Evolutionary conservation across 805 yeast species (phyloP), one percentile per base, ranked within the genome.

Genomic region (Candida piceae): DNA sequence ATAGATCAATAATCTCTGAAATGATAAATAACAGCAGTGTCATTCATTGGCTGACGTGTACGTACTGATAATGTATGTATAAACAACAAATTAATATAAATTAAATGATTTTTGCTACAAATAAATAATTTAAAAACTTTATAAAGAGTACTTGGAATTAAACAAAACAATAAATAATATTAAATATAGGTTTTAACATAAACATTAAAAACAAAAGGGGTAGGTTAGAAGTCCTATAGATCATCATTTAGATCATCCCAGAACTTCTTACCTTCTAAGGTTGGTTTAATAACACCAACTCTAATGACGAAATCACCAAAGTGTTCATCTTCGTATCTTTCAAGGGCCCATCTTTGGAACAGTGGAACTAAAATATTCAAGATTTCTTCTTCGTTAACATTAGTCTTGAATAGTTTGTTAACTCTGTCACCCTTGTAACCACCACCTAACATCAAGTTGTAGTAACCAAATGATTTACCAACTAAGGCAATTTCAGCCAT

Each of bases 361-460:
- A 90, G 64, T 21, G 96, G 95, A 58, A 76, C 80, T 62, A 90
- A 70, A 34, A 76, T 80, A 22, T 62, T 75, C 48, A 90, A 63
- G 38, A 89, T 84, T 61, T 90, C 96, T 34, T 84, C 89, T 66
- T 90, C 97, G 60, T 83, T 85, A 49, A 90, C 78, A 20, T 95
- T 86, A 46, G 87, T 82, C 54, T 86, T 74, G 70, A 77, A 90
- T 38, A 90, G 74, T 69, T 90, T 90, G 70, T 90, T 90, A 50
- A 90, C 66, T 59, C 97, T 78, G 63, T 88, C 84, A 43, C 97
- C 97, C 55, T 82, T 82, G 63, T 83, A 89, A 27, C 96, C 96
- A 58, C 97, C 97, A 51, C 97, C 97, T 49, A 90, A 72, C 86
- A 89, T 72, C 64, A 90, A 72, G 64, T 90, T 90, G 66, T 90